phyloP scores from a whole-genome alignment of 225 moss, liverwort and hornwort genomes.

The Thuidium tamariscinum region DNA sequence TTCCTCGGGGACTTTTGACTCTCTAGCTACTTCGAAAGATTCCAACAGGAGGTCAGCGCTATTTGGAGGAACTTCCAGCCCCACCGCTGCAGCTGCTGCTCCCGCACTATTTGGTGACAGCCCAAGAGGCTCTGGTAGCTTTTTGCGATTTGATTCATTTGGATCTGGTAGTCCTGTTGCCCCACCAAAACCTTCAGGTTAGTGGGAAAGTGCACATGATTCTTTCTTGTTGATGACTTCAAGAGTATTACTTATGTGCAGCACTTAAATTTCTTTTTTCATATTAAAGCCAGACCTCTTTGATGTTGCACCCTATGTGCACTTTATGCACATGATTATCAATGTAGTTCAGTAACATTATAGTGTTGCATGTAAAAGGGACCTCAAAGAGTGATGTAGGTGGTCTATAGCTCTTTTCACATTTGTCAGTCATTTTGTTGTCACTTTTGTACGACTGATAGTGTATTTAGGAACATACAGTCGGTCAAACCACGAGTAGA shows the following conservation, averaged over 20 bases:
- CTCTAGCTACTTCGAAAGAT: slow-evolving; percentile 59
- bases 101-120: slow-evolving; percentile 58
- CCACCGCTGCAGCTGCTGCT: slow-evolving; percentile 20
- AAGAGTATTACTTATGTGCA: background rate
- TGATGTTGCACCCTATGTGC: background rate
- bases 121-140: slow-evolving; percentile 22
- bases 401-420: background rate
- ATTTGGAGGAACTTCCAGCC: slow-evolving; percentile 46
- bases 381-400: background rate
- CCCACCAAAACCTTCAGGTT: slow-evolving; percentile 31
- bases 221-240: background rate
- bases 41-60: slow-evolving; percentile 61
- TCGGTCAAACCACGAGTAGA: background rate
- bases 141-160: slow-evolving; percentile 45
- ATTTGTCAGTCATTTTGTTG: background rate
- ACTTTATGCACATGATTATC: background rate
- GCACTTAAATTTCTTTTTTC: background rate
- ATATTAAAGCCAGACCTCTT: background rate
- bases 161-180: slow-evolving; percentile 27
- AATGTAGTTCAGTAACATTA: background rate
- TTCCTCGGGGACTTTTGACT: slow-evolving; percentile 52
- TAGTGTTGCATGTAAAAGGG: background rate
- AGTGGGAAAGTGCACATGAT: background rate
- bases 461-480: background rate
- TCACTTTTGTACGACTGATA: background rate